These are phyloP conservation scores for Candida tallmaniae DNA, from an alignment of 805 yeast genomes.

Conservation along the genomic window DNA sequence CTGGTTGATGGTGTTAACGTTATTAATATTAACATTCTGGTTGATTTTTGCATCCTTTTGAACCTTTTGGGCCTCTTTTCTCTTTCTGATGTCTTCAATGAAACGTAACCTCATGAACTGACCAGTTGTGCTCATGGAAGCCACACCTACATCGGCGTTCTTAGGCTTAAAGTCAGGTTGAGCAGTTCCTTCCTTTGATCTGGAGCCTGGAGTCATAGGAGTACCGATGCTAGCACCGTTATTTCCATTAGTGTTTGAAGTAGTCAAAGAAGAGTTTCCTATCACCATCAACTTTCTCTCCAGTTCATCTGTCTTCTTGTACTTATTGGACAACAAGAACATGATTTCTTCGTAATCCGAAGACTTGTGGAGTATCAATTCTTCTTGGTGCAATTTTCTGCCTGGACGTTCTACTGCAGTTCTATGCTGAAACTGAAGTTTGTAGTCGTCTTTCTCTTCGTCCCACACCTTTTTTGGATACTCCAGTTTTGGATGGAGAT, in stretches of 20 bases:
- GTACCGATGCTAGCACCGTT: conserved; percentile 12
- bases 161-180: conserved; percentile 8
- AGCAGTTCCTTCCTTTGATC: conserved; percentile 9
- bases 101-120: conserved; percentile 86
- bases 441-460: conserved; percentile 28
- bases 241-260: conserved; percentile 10
- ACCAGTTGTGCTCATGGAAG: conserved; percentile 11
- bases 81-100: conserved; percentile 78
- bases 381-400: conserved; percentile 40
- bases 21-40: conserved; percentile 17
- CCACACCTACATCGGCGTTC: conserved; percentile 6
- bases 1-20: conserved; percentile 8
- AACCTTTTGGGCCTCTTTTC: conserved; percentile 45
- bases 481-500: conserved; percentile 44
- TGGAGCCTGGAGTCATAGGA: conserved; percentile 13
- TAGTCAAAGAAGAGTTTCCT: conserved; percentile 23
- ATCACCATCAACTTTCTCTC: conserved; percentile 38
- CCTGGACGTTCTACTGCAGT: conserved; percentile 24
- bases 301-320: conserved; percentile 34
- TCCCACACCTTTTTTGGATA: conserved; percentile 44
- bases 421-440: conserved; percentile 27
- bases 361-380: conserved; percentile 56
- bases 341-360: conserved; percentile 85
- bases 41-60: conserved; percentile 38
- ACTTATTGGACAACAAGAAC: conserved; percentile 44